Base-by-base conservation (phyloP, 2,329 filamentous ascomycete genomes). In the Cordyceps fumosorosea region DNA sequence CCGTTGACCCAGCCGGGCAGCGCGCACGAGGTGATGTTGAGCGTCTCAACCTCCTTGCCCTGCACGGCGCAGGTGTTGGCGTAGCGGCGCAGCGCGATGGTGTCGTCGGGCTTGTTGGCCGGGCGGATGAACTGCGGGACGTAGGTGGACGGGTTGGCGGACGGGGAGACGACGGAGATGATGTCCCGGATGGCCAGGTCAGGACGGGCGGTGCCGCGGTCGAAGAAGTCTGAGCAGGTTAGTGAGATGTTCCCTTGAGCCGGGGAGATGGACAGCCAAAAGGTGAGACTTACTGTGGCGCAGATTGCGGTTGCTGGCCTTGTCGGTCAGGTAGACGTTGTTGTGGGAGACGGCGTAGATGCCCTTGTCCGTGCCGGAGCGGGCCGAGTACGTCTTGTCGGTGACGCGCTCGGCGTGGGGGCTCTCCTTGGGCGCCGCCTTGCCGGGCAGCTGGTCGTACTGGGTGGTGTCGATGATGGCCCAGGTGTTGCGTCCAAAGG, bases 381-480 rank as follows among this genome's bases (percentile, higher is more conserved):
- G 54, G 20, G 54, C 10, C 3, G 40, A 24, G 18, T 56, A 56
- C 22, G 37, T 56, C 3, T 56, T 24, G 2, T 40, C 54, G 0
- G 54, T 56, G 40, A 56, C 54, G 18, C 54, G 54, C 18, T 29
- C 54, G 18, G 54, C 54, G 14, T 44, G 12, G 32, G 62, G 29
- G 18, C 32, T 8, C 18, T 53, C 16, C 32, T 48, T 32, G 8
- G 62, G 62, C 4, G 51, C 62, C 14, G 50, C 29, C 26, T 42
- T 61, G 44, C 62, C 62, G 8, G 62, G 44, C 2, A 63, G 50
- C 34, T 63, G 62, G 40, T 63, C 51, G 24, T 63, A 63, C 11
- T 63, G 62, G 14, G 62, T 63, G 10, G 62, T 63, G 16, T 63
- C 62, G 34, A 63, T 60, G 32, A 63, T 56, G 44, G 62, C 62